Base-by-base conservation (phyloP, 768 basidiomycete genomes). In the Trametes elegans region DNA sequence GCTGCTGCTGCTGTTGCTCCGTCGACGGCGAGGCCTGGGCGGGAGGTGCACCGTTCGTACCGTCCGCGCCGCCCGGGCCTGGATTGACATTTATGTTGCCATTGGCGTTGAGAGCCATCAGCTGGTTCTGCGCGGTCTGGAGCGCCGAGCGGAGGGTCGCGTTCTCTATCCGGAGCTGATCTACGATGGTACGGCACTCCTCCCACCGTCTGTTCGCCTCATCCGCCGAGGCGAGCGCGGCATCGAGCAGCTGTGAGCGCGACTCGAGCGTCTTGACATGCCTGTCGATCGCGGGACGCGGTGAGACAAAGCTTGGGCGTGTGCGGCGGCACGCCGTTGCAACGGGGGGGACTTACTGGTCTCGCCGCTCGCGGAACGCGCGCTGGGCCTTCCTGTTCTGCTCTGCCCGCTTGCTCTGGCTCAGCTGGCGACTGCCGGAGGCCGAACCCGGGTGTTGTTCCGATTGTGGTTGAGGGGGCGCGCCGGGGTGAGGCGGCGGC, bases 341-440 rank as follows among this genome's bases (percentile, higher is more conserved):
- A 21, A 18, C n/a, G n/a, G n/a, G 57, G 48, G 29, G 43, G 28
- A 80, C 88, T 71, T 45, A 93, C 91, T 89, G 86, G 73, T 97
- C 93, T 64, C 93, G 76, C 27, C 93, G 83, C 68, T 94, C 90
- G 57, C 93, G 76, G 70, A 95, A 97, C 1, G 92, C 93, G 36
- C 93, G 80, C 72, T 97, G 93, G 0, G 93, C 93, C 70, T 93
- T 94, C 62, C 93, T 80, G 70, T 97, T 97, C 74, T 97, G 93
- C 65, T 95, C 93, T 38, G 93, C 93, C 9, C 93, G 82, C 67
- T 93, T 94, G 67, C 85, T 88, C 65, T 79, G 83, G 70, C 87
- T 90, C 45, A 93, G 76, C 10, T 82, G 72, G 42, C 90, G 76
- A 23, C 79, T 78, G 18, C 72, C 69, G 7, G 57, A 44, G 8